phyloP scores from a whole-genome alignment of 257 asterid genomes.

The Rehmannia glutinosa region DNA sequence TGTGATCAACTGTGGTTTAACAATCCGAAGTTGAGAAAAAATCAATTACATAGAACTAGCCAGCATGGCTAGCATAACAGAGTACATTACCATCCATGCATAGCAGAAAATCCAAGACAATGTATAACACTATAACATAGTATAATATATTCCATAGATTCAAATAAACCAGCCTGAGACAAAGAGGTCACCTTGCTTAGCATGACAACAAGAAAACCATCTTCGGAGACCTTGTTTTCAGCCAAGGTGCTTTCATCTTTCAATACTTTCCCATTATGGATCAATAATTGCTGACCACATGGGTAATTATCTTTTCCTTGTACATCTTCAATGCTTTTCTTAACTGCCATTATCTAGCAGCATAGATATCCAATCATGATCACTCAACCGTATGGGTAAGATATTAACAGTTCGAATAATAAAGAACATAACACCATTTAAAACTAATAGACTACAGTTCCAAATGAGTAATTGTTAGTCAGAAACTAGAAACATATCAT shows the following conservation, averaged over 20 bases:
- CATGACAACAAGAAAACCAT: constrained; percentile 96
- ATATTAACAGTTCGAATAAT: not conserved
- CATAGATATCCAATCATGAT: constrained; percentile 14
- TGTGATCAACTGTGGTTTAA: not conserved
- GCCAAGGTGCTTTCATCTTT: constrained; percentile 79
- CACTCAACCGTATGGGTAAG: not conserved
- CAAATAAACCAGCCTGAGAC: not conserved
- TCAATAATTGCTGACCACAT: constrained; percentile 85
- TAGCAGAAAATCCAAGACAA: not conserved
- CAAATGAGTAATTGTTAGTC: too few relatives aligned
- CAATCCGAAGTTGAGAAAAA: too few relatives aligned
- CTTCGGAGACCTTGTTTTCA: constrained; percentile 80
- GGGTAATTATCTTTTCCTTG: constrained; percentile 92
- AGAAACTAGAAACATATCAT: too few relatives aligned
- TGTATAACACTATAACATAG: not conserved
- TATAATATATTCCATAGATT: not conserved
- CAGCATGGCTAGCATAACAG: too few relatives aligned
- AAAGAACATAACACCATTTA: not conserved
- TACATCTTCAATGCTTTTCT: constrained; percentile 81
- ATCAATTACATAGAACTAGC: not conserved
- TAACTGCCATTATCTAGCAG: constrained; percentile 77
- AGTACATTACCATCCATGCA: too few relatives aligned
- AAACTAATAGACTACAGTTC: not conserved
- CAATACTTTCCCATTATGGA: constrained; percentile 85
- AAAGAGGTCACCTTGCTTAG: constrained; percentile 69